Evolutionary conservation across 148 eudicot genomes (phyloP).

Genomic region (Rhododendron vialii): DNA sequence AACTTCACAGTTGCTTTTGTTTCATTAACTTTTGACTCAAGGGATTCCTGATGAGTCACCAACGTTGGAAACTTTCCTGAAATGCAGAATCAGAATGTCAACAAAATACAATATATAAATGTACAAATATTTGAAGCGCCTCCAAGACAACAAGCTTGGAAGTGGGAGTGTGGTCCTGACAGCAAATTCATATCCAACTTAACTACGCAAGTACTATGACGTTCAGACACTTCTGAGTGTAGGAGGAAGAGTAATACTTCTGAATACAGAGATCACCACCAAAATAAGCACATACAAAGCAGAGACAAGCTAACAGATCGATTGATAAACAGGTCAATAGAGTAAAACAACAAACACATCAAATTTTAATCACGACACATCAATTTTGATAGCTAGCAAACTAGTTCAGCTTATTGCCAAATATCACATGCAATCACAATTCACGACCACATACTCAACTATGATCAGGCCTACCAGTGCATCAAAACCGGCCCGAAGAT

Average conservation of each 20-base stretch:
- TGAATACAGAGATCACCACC: not conserved
- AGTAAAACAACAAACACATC: not conserved
- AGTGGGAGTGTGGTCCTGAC: not conserved
- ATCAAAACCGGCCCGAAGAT: not conserved
- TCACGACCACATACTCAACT: not conserved
- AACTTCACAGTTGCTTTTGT: constrained; percentile 66
- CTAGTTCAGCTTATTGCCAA: not conserved
- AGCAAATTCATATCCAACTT: not conserved
- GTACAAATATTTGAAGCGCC: not conserved
- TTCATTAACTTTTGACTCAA: constrained; percentile 59
- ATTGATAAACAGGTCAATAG: not conserved
- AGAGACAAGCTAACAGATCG: not conserved
- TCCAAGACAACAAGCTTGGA: not conserved
- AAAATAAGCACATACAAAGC: not conserved
- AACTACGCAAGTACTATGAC: too few species aligned
- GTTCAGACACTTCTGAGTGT: not conserved
- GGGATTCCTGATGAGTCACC: constrained; percentile 62
- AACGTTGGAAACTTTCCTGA: constrained; percentile 73
- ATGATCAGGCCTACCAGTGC: not conserved
- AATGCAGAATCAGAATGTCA: not conserved
- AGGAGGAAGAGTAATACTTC: not conserved
- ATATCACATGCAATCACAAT: not conserved
- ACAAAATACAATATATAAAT: not conserved
- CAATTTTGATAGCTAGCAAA: not conserved
- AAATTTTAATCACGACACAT: not conserved